These are phyloP conservation scores for Nigrospora oryzae DNA, from an alignment of 2,329 filamentous ascomycete genomes.

Conservation along the genomic window DNA sequence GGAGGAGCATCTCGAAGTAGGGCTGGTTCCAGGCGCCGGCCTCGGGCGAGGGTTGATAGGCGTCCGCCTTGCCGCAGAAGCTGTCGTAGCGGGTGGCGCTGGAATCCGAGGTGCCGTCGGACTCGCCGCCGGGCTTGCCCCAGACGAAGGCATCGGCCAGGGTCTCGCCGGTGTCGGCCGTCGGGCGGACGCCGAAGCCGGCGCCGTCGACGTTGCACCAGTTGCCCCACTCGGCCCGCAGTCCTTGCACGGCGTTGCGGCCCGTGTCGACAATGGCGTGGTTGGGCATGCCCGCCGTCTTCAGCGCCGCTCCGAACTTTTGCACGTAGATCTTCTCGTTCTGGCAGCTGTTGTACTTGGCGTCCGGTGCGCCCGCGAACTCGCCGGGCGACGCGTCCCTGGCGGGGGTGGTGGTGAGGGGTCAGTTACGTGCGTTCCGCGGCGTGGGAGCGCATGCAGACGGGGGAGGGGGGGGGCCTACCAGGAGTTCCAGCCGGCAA, in stretches of 20 bases:
- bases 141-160: slow-evolving; percentile 49
- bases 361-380: slow-evolving; percentile 22
- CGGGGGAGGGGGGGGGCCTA: slow-evolving; percentile 32
- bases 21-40: slow-evolving; percentile 58
- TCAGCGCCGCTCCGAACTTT: slow-evolving; percentile 57
- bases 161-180: slow-evolving; percentile 40
- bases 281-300: slow-evolving; percentile 29
- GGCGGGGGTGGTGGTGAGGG: background rate
- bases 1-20: slow-evolving; percentile 45
- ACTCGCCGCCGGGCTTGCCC: slow-evolving; percentile 48
- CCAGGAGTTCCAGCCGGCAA: slow-evolving; percentile 47
- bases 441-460: background rate
- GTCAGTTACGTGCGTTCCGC: background rate
- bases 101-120: slow-evolving; percentile 22
- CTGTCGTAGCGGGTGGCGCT: slow-evolving; percentile 33
- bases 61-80: slow-evolving; percentile 40
- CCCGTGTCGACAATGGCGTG: slow-evolving; percentile 11
- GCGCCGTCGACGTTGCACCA: slow-evolving; percentile 50
- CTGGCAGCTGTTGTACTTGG: slow-evolving; percentile 33
- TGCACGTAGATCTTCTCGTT: slow-evolving; percentile 46
- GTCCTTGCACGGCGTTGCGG: slow-evolving; percentile 30
- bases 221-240: slow-evolving; percentile 39
- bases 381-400: slow-evolving; percentile 21
- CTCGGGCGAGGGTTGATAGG: slow-evolving; percentile 56
- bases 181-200: slow-evolving; percentile 46